These are phyloP conservation scores for Rhizopogon sp. DNA, from an alignment of 768 basidiomycete species.

Conservation along the genomic window DNA sequence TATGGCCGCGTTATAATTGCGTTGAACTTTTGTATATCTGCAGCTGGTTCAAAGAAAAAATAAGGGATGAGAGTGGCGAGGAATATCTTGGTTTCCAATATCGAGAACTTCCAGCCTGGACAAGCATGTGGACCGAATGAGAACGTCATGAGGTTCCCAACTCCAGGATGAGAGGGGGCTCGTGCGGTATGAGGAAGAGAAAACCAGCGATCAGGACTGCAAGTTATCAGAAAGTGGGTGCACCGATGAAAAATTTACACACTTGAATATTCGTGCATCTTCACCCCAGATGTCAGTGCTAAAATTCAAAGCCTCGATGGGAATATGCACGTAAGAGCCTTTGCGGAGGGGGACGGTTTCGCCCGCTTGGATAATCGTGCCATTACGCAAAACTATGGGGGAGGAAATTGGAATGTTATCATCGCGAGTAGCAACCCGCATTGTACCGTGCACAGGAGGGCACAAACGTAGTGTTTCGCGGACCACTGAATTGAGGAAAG, in stretches of 20 bases:
- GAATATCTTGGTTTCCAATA: slow-evolving; percentile 48
- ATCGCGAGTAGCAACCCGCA: slow-evolving; percentile 49
- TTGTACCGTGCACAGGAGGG: slow-evolving; percentile 52
- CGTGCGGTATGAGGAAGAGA: slow-evolving; percentile 32
- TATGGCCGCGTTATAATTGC: slow-evolving; percentile 47
- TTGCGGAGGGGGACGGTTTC: slow-evolving; percentile 42
- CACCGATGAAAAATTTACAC: slow-evolving; percentile 13
- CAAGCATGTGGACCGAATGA: slow-evolving; percentile 48
- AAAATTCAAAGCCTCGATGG: slow-evolving; percentile 51
- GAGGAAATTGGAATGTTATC: slow-evolving; percentile 50
- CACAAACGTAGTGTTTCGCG: slow-evolving; percentile 52
- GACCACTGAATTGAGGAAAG: slow-evolving; percentile 53
- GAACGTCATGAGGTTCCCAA: slow-evolving; percentile 50
- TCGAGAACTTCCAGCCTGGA: slow-evolving; percentile 42
- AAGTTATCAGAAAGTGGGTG: background rate
- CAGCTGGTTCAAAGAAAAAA: slow-evolving; percentile 41
- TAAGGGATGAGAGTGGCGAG: slow-evolving; percentile 38
- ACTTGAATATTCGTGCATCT: slow-evolving; percentile 53
- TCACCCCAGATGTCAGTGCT: slow-evolving; percentile 50
- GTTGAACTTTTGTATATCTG: slow-evolving; percentile 43
- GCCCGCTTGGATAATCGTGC: slow-evolving; percentile 30
- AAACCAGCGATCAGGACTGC: slow-evolving; percentile 52
- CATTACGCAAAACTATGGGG: slow-evolving; percentile 37
- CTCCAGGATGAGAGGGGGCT: slow-evolving; percentile 37
- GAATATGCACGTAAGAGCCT: slow-evolving; percentile 52